Evolutionary conservation across 805 yeast species (phyloP).

Genomic region (Candida incommunis): DNA sequence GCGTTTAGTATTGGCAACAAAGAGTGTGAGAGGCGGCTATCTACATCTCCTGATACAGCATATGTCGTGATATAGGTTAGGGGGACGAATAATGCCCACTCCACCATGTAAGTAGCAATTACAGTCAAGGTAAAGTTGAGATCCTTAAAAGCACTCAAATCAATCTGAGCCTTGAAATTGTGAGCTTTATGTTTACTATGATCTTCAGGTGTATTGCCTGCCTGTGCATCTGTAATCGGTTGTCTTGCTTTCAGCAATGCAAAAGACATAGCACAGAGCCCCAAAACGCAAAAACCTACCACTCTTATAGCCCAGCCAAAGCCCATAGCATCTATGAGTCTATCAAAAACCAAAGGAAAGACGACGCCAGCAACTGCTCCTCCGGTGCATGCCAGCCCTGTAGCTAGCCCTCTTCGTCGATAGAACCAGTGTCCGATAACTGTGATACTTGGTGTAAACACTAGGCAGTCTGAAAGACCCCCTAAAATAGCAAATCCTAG

Average conservation of each 20-base stretch:
- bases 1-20: conserved; percentile 35
- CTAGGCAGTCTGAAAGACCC: conserved; percentile 28
- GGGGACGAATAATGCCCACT: conserved; percentile 37
- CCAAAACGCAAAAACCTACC: conserved; percentile 22
- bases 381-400: conserved; percentile 51
- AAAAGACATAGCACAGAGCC: conserved; percentile 19
- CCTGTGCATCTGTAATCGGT: conserved; percentile 6
- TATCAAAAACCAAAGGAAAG: conserved; percentile 39
- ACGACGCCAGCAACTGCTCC: conserved; percentile 55
- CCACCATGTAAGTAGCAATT: conserved; percentile 24
- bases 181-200: conserved; percentile 7
- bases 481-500: conserved; percentile 39
- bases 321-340: conserved; percentile 34
- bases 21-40: conserved; percentile 18
- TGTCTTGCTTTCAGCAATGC: conserved; percentile 26
- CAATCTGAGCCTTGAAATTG: conserved; percentile 17
- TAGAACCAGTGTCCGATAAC: conserved; percentile 51
- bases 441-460: conserved; percentile 41
- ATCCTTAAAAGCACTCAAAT: conserved; percentile 18
- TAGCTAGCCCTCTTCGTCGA: conserved; percentile 40
- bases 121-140: conserved; percentile 16
- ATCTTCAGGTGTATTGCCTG: conserved; percentile 5
- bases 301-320: conserved; percentile 47
- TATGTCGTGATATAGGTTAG: conserved; percentile 45
- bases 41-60: conserved; percentile 35